Evolutionary conservation across 768 basidiomycete species (phyloP).

Genomic region (Auricularia sp.): DNA sequence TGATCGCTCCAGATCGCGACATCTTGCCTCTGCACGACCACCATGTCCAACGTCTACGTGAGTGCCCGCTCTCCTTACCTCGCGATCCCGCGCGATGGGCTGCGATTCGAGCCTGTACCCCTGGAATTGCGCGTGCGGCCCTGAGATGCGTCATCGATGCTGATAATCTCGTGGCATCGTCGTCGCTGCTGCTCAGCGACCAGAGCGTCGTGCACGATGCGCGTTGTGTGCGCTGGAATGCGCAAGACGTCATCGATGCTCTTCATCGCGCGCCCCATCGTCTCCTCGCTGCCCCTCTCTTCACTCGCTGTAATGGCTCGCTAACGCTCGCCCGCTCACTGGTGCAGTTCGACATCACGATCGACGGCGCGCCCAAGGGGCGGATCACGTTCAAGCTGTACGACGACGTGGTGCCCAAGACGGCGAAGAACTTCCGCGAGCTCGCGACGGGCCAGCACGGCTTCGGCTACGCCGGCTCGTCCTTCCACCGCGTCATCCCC

Average conservation of each 20-base stretch:
- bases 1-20: not conserved
- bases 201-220: no score
- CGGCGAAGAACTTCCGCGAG: constrained; percentile 25
- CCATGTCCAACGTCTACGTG: not conserved
- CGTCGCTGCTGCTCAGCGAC: no score
- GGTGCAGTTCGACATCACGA: not conserved
- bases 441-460: constrained; percentile 10
- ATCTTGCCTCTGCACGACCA: not conserved
- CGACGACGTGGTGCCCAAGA: constrained; percentile 68
- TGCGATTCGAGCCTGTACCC: not conserved
- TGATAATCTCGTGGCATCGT: constrained; percentile 22
- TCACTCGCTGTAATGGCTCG: no score
- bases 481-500: constrained; percentile 63
- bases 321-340: not conserved
- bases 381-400: constrained; percentile 73
- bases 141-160: not conserved
- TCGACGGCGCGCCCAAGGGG: not conserved
- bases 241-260: no score
- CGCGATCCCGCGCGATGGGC: not conserved
- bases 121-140: not conserved
- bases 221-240: no score
- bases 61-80: not conserved
- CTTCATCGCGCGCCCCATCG: no score
- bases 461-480: constrained; percentile 33
- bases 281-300: no score